Base-by-base conservation (phyloP, 164 flowering plant genomes). In the Cinnamomum micranthum region DNA sequence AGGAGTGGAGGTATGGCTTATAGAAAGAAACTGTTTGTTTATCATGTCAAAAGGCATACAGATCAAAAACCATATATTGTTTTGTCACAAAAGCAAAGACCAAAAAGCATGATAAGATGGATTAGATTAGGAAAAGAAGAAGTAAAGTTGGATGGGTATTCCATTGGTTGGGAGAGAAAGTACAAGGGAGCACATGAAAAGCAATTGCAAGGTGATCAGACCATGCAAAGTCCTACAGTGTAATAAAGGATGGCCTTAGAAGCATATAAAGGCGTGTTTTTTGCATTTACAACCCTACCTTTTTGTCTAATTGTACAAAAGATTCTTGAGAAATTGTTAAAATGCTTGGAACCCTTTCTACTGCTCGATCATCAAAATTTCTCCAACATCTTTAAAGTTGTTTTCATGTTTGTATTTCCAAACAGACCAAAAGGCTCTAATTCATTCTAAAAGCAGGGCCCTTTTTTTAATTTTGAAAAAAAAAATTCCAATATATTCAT, bases 31-130 rank as follows among this genome's bases (percentile, higher is more conserved):
- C 28, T 23, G 2, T 64, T 64, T 64, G 31, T 64, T 64, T 64
- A 64, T 23, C 25, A 23, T 13, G 11, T 6, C 6, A 4, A 33
- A 67, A 67, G 47, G 22, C 69, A 55, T 15, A 4, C 60, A 55
- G n/a, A 55, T 55, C 50, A 11, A 15, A 67, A 31, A 17, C 33
- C 69, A 25, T 52, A 4, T 31, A 31, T 10, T 33, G 50, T 31
- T 67, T 33, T 67, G 69, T 33, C 69, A 67, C 69, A 67, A 67
- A 67, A 67, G 9, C 24, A 67, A 67, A 17, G 69, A 27, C 47
- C 69, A 67, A 31, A 67, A 55, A 20, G 47, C 47, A 19, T 15
- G 50, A 15, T 28, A 28, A 9, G 69, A 3, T 55, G 4, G 47
- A 9, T 41, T 41, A 55, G 60, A 19, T 28, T 9, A 31, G 47